Base-by-base conservation (phyloP, 202 grass and related monocot species). In the Hordeum pubiflorum region DNA sequence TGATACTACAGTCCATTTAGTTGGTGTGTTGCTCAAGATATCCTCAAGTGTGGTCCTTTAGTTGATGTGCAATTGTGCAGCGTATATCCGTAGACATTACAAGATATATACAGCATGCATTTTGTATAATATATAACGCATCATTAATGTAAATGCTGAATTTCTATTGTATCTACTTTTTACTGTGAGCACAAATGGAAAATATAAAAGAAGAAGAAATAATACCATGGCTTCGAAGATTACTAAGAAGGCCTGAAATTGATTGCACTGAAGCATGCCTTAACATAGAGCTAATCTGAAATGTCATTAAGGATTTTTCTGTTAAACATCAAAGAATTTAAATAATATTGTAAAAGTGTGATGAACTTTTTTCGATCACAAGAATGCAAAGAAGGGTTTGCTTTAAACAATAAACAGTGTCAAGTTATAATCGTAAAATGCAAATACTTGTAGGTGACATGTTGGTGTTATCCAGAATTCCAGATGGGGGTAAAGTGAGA, bases 271-370 rank as follows among this genome's bases (percentile, higher is more conserved):
- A 79, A 82, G 86, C 78, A 91, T 88, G 84, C 73, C 84, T 90
- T 85, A 97, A 78, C 79, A 97, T 82, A 82, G 77, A 78, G 69
- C 88, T 94, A 78, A 94, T 87, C 95, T 94, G 88, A 85, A 94
- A 93, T 91, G 72, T 78, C 20, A 72, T 34, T 18, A 84, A 84
- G 48, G 63, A 71, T 38, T 20, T 74, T 64, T 10, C 13, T 69
- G 72, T 69, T 83, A 61, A 48, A 64, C 29, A 85, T 67, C 3
- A 69, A 62, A 70, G 10, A 27, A 58, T 69, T 62, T 52, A 78
- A 81, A 68, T n/a, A 50, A 75, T 83, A 84, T 64, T 44, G 65
- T 61, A 36, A 32, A 74, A 85, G 36, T 24, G 20, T 10, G 43
- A 59, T 7, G n/a, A 72, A 71, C 14, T 66, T 68, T 37, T 66